Conservation (phyloP, 176 grass and related monocot genomes). For the Ananas comosus region DNA sequence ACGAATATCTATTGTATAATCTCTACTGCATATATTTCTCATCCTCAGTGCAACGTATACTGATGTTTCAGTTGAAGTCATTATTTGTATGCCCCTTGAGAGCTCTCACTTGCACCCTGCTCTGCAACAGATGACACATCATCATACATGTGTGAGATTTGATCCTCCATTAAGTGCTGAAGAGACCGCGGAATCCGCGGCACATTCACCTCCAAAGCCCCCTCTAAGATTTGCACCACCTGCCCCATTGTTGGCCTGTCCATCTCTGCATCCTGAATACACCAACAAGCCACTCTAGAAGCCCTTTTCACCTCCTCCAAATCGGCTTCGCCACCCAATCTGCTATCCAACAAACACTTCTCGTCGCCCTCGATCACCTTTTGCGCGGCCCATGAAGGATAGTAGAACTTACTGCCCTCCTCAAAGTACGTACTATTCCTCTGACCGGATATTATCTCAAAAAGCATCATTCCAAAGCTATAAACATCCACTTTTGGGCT, state of each 20-base stretch:
- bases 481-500: slow-evolving; percentile 74
- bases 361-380: slow-evolving; percentile 61
- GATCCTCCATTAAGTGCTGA: not conserved
- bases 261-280: slow-evolving; percentile 85
- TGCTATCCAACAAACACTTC: slow-evolving; percentile 41
- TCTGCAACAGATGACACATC: too few species aligned
- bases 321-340: slow-evolving; percentile 40
- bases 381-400: slow-evolving; percentile 46
- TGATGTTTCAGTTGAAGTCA: too few species aligned
- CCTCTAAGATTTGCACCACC: slow-evolving; percentile 74
- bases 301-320: slow-evolving; percentile 54
- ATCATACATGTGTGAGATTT: too few species aligned
- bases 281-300: slow-evolving; percentile 81
- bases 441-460: slow-evolving; percentile 38
- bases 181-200: slow-evolving; percentile 69
- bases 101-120: too few species aligned
- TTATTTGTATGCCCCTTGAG: too few species aligned
- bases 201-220: slow-evolving; percentile 55
- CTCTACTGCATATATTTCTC: too few species aligned
- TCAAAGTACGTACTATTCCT: not conserved
- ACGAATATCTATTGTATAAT: too few species aligned
- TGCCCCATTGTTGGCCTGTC: slow-evolving; percentile 58
- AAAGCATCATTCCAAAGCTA: too few species aligned
- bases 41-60: too few species aligned
- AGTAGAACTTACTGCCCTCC: slow-evolving; percentile 24